Conservation (phyloP, 805 yeast genomes). For the Schwanniomyces polymorphus region DNA sequence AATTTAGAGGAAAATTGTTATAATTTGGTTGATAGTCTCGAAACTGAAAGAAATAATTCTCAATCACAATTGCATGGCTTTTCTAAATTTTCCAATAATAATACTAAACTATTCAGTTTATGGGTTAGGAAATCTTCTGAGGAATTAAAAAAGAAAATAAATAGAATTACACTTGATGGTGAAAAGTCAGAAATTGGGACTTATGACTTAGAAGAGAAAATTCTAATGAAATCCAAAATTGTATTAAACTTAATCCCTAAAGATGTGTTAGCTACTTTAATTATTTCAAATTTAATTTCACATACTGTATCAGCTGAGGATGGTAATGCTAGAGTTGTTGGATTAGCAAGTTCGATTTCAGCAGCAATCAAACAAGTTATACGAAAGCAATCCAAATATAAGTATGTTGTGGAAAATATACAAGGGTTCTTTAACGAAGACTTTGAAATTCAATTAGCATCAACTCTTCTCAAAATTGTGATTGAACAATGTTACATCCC, state of each 20-base stretch:
- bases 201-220: conserved; percentile 5
- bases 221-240: conserved; percentile 10
- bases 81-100: conserved; percentile 5
- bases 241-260: conserved; percentile 15
- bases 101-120: conserved; percentile 9
- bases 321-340: conserved; percentile 16
- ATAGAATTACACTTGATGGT: not conserved
- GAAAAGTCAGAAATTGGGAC: conserved; percentile 3
- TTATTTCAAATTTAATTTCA: conserved; percentile 17
- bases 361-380: conserved; percentile 10
- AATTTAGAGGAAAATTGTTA: conserved; percentile 24
- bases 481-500: conserved; percentile 13
- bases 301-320: conserved; percentile 14
- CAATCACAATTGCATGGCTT: conserved; percentile 1
- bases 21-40: conserved; percentile 13
- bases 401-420: conserved; percentile 6
- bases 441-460: conserved; percentile 18
- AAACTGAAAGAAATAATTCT: not conserved
- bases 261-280: conserved; percentile 13
- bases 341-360: conserved; percentile 13
- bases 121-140: conserved; percentile 11
- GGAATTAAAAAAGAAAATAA: not conserved
- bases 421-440: conserved; percentile 13
- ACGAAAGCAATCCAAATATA: conserved; percentile 8
- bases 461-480: conserved; percentile 14